phyloP scores from a whole-genome alignment of 2,329 filamentous ascomycete species.

The Bipolaris gigantea region DNA sequence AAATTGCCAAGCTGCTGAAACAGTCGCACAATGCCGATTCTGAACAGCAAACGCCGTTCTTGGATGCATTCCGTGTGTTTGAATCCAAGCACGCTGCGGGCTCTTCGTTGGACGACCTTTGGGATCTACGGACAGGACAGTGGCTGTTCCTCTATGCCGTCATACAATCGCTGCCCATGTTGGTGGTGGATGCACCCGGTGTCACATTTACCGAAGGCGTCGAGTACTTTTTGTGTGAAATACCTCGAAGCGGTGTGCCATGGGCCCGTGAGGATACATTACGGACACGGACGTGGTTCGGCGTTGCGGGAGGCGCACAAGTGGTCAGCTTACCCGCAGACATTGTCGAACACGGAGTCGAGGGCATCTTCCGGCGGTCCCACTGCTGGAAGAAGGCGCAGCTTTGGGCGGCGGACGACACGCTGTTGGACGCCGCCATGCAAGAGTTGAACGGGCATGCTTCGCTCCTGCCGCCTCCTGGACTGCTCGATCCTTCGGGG shows the following conservation, averaged over 20 bases:
- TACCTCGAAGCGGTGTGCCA: conserved; percentile 70
- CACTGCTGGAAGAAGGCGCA: conserved; percentile 70
- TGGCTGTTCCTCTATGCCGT: conserved; percentile 83
- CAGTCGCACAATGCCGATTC: conserved; percentile 80
- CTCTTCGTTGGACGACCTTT: conserved; percentile 66
- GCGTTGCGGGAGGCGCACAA: conserved; percentile 67
- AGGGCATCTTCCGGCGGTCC: conserved; percentile 68
- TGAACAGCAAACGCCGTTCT: conserved; percentile 62
- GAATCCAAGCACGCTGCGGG: conserved; percentile 69
- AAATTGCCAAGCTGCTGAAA: conserved; percentile 75
- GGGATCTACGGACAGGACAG: conserved; percentile 71
- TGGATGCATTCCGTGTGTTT: conserved; percentile 70
- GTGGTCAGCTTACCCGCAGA: conserved; percentile 66
- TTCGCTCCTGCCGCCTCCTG: conserved; percentile 36
- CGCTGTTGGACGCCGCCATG: conserved; percentile 39
- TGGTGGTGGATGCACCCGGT: conserved; percentile 74
- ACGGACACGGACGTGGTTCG: conserved; percentile 69
- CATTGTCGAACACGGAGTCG: conserved; percentile 66
- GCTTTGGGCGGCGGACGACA: conserved; percentile 57
- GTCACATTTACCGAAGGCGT: conserved; percentile 70
- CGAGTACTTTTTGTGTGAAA: conserved; percentile 80
- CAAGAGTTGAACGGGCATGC: conserved; percentile 37
- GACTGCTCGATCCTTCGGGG: conserved; percentile 28
- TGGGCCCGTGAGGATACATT: conserved; percentile 67
- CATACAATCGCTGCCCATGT: conserved; percentile 74